Evolutionary conservation across 768 basidiomycete species (phyloP), one percentile per base, ranked within the genome.

Genomic region (Sistotremastrum suecicum): DNA sequence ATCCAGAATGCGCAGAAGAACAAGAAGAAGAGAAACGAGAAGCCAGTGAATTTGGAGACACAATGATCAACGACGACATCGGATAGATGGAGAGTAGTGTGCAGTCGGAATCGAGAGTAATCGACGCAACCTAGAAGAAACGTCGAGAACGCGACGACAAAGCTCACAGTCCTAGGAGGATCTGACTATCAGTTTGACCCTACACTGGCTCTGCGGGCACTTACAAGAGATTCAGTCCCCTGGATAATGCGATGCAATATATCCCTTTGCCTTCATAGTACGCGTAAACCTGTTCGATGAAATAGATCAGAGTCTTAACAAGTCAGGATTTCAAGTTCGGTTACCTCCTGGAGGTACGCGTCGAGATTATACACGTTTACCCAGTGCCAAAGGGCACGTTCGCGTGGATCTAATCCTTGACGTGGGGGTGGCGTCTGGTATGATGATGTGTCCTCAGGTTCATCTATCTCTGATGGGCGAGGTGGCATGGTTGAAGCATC

Each of bases 231-330:
- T 99, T 97, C n/a, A 99, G 71, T 12, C 87, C 83, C 39, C 86
- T 73, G 6, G 85, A 74, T 20, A 99, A 71, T 8, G 87, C 87
- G 54, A 99, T 99, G 54, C 88, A 91, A 58, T 84, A 97, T 34
- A 97, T 83, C 1, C 95, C 95, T 59, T 95, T 95, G 29, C 92
- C 91, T 58, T 88, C 83, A 59, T 99, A 99, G 61, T 98, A 99
- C 39, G 73, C 71, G 62, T 99, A 98, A 20, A 20, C 20, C 20
- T 20, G 20, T 20, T 20, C 3, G 67, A 7, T 32, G 4, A 20
- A 10, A 10, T 10, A 34, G 8, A 41, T 40, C 29, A 37, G 36
- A 32, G 12, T 45, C 39, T 43, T 31, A 33, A 12, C 12, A 39
- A 8, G 7, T 6, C 50, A 60, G 46, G 20, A 20, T 20, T 20